A percentile compares a stretch with the other conserved stretches of the same genome.
phyloP scores from a whole-genome alignment of 441 rosid genomes.

The Gossypium gossypioides region DNA sequence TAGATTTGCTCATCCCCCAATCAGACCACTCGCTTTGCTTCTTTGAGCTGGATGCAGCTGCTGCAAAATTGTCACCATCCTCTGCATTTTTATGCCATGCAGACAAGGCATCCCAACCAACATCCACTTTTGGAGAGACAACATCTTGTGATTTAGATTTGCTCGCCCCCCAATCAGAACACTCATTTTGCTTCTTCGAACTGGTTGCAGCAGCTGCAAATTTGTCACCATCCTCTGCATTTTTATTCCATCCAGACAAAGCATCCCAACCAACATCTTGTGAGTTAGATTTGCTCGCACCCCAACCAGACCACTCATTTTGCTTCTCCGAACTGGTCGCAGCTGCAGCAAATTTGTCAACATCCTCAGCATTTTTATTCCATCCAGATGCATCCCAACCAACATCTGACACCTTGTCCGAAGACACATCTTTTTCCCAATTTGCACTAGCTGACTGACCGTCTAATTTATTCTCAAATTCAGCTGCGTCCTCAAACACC shows the following conservation, averaged over 20 bases:
- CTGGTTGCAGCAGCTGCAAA: not conserved
- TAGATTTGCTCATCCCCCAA: constrained; percentile 13
- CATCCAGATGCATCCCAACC: constrained; percentile 24
- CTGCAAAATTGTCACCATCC: constrained; percentile 8
- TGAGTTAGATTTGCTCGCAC: not conserved
- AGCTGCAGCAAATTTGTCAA: no score
- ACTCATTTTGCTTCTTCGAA: not conserved
- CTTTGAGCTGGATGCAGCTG: not conserved
- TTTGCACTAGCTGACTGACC: constrained; percentile 21
- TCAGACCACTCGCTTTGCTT: constrained; percentile 8
- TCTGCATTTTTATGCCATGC: constrained; percentile 13
- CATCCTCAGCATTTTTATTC: constrained; percentile 17
- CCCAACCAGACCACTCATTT: constrained; percentile 10
- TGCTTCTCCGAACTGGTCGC: not conserved
- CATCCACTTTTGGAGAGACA: not conserved
- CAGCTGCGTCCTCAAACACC: constrained; percentile 60
- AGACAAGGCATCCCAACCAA: constrained; percentile 22
- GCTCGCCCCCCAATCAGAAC: constrained; percentile 3
- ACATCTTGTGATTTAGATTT: constrained; percentile 7
- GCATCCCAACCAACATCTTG: constrained; percentile 22
- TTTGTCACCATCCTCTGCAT: constrained; percentile 15
- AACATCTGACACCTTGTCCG: constrained; percentile 10
- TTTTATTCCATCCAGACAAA: constrained; percentile 13
- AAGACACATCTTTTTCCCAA: constrained; percentile 29
- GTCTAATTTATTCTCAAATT: constrained; percentile 14